Evolutionary conservation across 306 rosid genomes (phyloP).

Genomic region (Lathyrus oleraceus): DNA sequence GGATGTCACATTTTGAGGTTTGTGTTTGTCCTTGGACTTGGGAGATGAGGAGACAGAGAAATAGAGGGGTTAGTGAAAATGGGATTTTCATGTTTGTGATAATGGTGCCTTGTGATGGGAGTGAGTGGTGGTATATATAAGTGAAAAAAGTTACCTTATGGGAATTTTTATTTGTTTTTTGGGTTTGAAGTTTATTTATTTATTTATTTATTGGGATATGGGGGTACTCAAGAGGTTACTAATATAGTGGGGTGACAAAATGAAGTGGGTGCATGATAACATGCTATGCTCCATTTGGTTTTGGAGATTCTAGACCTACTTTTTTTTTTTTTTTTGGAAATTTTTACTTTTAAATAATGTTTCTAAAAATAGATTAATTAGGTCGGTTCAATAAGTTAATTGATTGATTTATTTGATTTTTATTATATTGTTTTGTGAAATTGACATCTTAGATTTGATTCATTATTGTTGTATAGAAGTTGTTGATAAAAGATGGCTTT

Average conservation of each 20-base stretch:
- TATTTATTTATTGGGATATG: background rate
- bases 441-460: too few species aligned
- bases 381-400: too few species aligned
- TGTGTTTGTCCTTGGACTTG: conserved; percentile 39
- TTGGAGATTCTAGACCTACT: conserved; percentile 26
- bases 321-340: background rate
- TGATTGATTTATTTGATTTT: too few species aligned
- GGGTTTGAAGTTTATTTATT: background rate
- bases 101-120: conserved; percentile 12
- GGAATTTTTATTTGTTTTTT: background rate
- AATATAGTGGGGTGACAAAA: conserved; percentile 32
- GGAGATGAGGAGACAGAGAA: conserved; percentile 34
- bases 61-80: background rate
- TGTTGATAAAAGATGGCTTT: too few species aligned
- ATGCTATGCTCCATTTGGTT: conserved; percentile 60
- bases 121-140: conserved; percentile 20
- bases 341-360: background rate
- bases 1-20: conserved; percentile 44
- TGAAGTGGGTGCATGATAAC: conserved; percentile 36
- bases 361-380: background rate
- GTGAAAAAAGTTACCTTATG: background rate
- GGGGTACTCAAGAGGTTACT: conserved; percentile 1
- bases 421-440: too few species aligned
- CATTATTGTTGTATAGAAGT: too few species aligned
- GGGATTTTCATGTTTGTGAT: conserved; percentile 46